A percentile compares a stretch with the other conserved stretches of the same genome.
Conservation (phyloP, 208 protist genomes). For the Trypanosoma melophagium region DNA sequence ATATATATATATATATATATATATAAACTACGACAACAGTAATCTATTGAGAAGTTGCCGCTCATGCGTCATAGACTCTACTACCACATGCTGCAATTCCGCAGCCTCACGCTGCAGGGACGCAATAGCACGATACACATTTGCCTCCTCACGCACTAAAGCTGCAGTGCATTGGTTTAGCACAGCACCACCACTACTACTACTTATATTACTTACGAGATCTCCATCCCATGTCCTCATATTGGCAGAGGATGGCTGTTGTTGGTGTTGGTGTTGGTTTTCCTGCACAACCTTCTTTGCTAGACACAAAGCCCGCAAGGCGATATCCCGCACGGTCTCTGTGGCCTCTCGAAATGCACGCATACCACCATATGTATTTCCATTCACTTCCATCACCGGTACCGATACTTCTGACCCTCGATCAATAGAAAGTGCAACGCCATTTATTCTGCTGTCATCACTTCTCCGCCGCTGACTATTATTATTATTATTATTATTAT, state of each 20-base stretch:
- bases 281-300: conserved; percentile 8
- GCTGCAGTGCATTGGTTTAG: background rate
- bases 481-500: background rate
- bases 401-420: conserved; percentile 1
- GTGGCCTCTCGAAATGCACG: conserved; percentile 25
- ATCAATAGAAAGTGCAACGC: conserved; percentile 19
- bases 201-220: no score
- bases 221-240: background rate
- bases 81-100: conserved; percentile 4
- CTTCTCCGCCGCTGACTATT: background rate
- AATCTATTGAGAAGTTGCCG: conserved; percentile 20
- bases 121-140: conserved; percentile 2
- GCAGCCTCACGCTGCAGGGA: conserved; percentile 18
- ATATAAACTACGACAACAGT: background rate
- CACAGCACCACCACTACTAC: no score
- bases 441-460: background rate
- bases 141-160: conserved; percentile 16
- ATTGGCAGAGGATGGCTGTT: background rate
- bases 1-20: conserved; percentile 6
- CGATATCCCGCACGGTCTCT: conserved; percentile 4
- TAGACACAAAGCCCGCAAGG: conserved; percentile 11
- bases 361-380: conserved; percentile 9
- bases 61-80: conserved; percentile 17
- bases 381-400: background rate
- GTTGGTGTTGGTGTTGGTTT: background rate